Percentiles rank a stretch among this genome's conserved stretches.
phyloP scores from a whole-genome alignment of 2,329 filamentous ascomycete genomes.

The Stagonosporopsis cucurbitacearum region DNA sequence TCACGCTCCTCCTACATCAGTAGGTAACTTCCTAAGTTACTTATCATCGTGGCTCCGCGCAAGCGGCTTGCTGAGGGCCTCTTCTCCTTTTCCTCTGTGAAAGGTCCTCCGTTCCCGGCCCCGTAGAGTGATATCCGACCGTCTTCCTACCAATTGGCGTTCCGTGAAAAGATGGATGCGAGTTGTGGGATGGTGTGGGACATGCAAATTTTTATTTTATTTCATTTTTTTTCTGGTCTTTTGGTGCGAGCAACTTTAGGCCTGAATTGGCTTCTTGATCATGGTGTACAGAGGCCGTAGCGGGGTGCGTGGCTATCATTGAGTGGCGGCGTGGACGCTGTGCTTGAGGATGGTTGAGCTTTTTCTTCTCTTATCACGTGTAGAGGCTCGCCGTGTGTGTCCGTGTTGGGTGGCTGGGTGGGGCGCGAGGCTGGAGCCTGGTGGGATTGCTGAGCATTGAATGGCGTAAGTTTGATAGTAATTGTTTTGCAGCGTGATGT shows the following conservation, averaged over 20 bases:
- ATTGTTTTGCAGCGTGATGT: too few species aligned
- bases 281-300: neutral
- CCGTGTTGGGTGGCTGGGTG: too few species aligned
- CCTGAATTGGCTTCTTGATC: neutral
- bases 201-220: too few species aligned
- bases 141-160: constrained; percentile 50
- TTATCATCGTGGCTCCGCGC: constrained; percentile 50
- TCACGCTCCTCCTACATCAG: constrained; percentile 45
- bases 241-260: too few species aligned
- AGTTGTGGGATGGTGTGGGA: constrained; percentile 54
- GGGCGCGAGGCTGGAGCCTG: too few species aligned
- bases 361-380: too few species aligned
- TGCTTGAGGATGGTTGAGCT: constrained; percentile 8
- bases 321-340: constrained; percentile 4
- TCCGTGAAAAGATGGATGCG: constrained; percentile 52
- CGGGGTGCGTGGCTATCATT: constrained; percentile 11
- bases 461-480: too few species aligned
- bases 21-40: constrained; percentile 32
- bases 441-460: too few species aligned
- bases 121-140: constrained; percentile 48
- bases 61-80: constrained; percentile 53
- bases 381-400: too few species aligned
- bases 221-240: constrained; percentile 1
- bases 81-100: constrained; percentile 38
- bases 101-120: constrained; percentile 54